These are phyloP conservation scores for Fibroporia radiculosa DNA, from an alignment of 768 basidiomycete species.

Conservation along the genomic window DNA sequence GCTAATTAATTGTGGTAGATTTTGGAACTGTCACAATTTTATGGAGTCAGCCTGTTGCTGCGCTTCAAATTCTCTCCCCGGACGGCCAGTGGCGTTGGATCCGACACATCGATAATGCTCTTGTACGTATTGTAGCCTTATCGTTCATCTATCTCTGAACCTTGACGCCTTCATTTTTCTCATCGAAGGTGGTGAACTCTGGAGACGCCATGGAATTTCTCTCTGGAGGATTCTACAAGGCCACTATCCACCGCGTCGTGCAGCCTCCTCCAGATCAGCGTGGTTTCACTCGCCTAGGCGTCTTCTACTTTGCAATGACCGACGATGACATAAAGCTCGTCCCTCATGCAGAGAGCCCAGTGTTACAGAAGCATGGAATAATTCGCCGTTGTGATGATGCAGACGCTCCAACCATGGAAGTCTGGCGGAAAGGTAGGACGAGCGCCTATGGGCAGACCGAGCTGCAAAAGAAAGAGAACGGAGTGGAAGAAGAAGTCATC, in stretches of 20 bases:
- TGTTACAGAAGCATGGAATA: constrained; percentile 24
- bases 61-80: constrained; percentile 26
- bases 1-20: constrained; percentile 15
- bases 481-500: constrained; percentile 26
- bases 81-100: constrained; percentile 30
- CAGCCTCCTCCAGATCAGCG: constrained; percentile 30
- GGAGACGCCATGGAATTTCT: constrained; percentile 29
- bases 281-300: constrained; percentile 27
- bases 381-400: constrained; percentile 20
- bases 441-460: constrained; percentile 24
- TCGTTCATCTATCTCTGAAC: constrained; percentile 16
- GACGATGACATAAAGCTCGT: constrained; percentile 23
- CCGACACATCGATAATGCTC: constrained; percentile 27
- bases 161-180: not conserved
- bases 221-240: constrained; percentile 30
- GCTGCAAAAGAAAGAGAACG: constrained; percentile 23
- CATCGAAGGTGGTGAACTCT: constrained; percentile 31
- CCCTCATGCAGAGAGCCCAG: constrained; percentile 24
- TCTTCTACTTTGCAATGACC: constrained; percentile 28
- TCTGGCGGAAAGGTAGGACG: constrained; percentile 23
- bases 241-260: constrained; percentile 31
- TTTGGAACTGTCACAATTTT: constrained; percentile 26
- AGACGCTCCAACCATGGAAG: constrained; percentile 22
- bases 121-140: constrained; percentile 18
- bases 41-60: constrained; percentile 30